Evolutionary conservation across 805 yeast genomes (phyloP), one percentile per base, ranked within the genome.

Genomic region (Schizosaccharomyces japonicus): DNA sequence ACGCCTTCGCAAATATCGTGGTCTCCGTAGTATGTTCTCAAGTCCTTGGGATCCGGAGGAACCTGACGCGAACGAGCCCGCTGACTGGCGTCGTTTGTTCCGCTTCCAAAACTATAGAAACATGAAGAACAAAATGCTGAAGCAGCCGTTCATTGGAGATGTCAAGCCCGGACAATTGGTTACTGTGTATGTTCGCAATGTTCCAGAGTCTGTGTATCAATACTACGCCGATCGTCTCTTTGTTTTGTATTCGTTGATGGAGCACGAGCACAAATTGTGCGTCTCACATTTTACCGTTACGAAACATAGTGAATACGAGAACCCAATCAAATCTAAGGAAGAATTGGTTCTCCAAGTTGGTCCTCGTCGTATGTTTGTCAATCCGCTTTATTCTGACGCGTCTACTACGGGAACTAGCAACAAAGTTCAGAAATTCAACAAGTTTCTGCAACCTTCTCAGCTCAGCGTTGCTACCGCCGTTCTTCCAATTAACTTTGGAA

Each of bases 1-100:
- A 52, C 71, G 82, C 52, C 67, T 90, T 49, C 63, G 68, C 28
- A 72, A 84, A 51, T 87, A 83, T 62, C 72, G 95, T 61, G 96
- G 96, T 50, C 71, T 85, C 53, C 81, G 82, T 61, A 80, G 80
- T 32, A 63, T 92, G 51, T 75, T 79, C 47, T 75, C 77, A 50
- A 75, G 90, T 53, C 69, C 72, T 36, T 87, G 98, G 98, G 84
- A 84, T 55, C 72, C 72, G 53, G 82, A 83, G 58, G 96, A 87
- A 59, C 59, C 64, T 45, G 95, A 87, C 59, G 69, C 73, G 13
- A 71, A 74, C 49, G 68, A 77, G 8, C 96, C 98, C 36, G 62
- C 67, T 36, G 79, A 77, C 51, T 87, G 93, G 93, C 64, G 67
- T 33, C 71, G 82, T 51, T 69, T 84, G 48, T 64, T 80, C 50